Base-by-base conservation (phyloP, 2,329 filamentous ascomycete genomes). In the Pseudovirgaria hyperparasitica region DNA sequence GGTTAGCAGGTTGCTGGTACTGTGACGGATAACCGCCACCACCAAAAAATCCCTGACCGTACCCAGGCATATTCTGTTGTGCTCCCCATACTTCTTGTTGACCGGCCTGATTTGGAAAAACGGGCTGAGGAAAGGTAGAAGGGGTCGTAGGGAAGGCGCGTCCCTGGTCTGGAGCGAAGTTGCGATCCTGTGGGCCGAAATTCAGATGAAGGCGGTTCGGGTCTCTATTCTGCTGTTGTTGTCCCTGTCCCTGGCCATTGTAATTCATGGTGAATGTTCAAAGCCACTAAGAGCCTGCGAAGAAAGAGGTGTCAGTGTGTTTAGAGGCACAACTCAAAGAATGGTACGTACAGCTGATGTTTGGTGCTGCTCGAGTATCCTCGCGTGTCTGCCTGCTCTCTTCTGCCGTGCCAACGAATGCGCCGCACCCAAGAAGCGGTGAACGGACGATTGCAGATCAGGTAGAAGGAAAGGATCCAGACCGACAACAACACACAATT, bases 41-140 rank as follows among this genome's bases (percentile, higher is more conserved):
- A 56, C 58, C 63, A 57, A 59, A 72, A 57, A 60, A 67, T 46
- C 54, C 59, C 29, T 45, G 52, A 30, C 49, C 53, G 18, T 40
- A 40, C 35, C 49, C 55, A 34, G 52, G 54, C 22, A 48, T 41
- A 25, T 48, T 46, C 38, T 62, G 60, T 37, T 59, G 55, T 22
- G 61, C 54, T 24, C 62, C 63, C 63, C 69, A 69, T 35, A 69
- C 63, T 43, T 76, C 72, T 40, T 74, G 70, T 52, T 73, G 68
- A 24, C 66, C 66, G 28, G 63, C 59, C 41, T 68, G 62, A 44
- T 65, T 67, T 26, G 68, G 67, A 46, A 73, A 76, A 52, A 92
- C 80, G 34, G 86, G 86, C 60, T 96, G 87, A 9, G 87, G 87
- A 50, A 96, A 96, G 32, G 86, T 93, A 39, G 87, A 94, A 27